These are phyloP conservation scores for Chernovozyma aurita DNA, from an alignment of 1,139 yeast genomes.

Conservation along the genomic window DNA sequence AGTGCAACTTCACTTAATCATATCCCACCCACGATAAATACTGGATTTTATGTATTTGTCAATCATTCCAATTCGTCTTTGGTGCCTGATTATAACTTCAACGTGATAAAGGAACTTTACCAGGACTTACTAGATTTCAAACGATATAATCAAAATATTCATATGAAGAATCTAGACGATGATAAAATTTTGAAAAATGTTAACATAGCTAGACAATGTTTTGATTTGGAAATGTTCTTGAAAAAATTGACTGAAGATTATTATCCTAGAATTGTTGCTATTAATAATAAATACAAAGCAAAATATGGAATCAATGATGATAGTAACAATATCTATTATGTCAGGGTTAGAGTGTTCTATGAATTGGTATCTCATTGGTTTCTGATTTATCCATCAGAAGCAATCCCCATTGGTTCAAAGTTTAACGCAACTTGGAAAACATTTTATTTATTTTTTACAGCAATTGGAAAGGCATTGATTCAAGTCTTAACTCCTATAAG, in stretches of 20 bases:
- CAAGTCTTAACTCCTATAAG: conserved; percentile 33
- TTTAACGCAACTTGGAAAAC: conserved; percentile 29
- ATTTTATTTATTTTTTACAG: conserved; percentile 30
- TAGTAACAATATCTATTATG: conserved; percentile 15
- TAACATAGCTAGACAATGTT: conserved; percentile 11
- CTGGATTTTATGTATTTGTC: conserved; percentile 22
- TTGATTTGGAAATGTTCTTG: conserved; percentile 29
- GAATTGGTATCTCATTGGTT: conserved; percentile 33
- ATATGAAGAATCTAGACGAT: conserved; percentile 1
- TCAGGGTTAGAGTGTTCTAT: conserved; percentile 26
- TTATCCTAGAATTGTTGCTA: conserved; percentile 22
- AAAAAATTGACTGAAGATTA: conserved; percentile 21
- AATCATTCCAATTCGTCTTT: conserved; percentile 22
- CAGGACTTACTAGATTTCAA: conserved; percentile 22
- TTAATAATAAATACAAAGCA: conserved; percentile 22
- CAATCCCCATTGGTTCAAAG: conserved; percentile 24
- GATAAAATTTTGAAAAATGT: conserved; percentile 5
- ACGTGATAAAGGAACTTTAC: conserved; percentile 23
- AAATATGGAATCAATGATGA: conserved; percentile 12
- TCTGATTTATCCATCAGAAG: conserved; percentile 31
- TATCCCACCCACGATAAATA: conserved; percentile 23
- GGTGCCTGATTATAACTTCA: conserved; percentile 34
- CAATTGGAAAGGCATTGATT: conserved; percentile 31
- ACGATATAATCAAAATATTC: conserved; percentile 12
- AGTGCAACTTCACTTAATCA: conserved; percentile 18